phyloP scores from a whole-genome alignment of 352 stramenopile species.

The Lagenidium sp. region DNA sequence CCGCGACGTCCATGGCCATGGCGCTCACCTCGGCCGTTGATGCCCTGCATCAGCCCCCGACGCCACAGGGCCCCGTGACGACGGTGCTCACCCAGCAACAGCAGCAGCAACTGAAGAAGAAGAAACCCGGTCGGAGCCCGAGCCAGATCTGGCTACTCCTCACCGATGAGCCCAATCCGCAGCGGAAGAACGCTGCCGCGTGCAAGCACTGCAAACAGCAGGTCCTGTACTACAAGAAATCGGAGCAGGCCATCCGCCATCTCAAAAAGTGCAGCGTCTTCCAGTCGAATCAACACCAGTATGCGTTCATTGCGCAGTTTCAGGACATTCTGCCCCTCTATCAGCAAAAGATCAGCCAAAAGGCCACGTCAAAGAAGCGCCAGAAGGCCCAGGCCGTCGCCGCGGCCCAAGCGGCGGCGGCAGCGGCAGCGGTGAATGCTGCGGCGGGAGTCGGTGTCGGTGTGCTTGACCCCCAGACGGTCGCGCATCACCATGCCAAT shows the following conservation, averaged over 20 bases:
- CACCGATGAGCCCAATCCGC: slow-evolving; percentile 71
- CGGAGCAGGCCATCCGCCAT: slow-evolving; percentile 75
- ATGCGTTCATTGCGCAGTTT: slow-evolving; percentile 70
- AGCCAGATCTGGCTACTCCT: slow-evolving; percentile 71
- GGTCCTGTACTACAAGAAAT: slow-evolving; percentile 85
- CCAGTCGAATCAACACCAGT: slow-evolving; percentile 78
- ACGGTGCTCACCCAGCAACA: not conserved
- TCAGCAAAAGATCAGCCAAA: slow-evolving; percentile 75
- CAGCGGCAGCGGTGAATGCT: slow-evolving; percentile 9
- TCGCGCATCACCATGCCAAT: slow-evolving; percentile 38
- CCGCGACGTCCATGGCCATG: not conserved
- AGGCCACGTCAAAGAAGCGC: slow-evolving; percentile 53
- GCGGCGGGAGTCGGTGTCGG: slow-evolving; percentile 5
- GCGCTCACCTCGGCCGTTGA: not conserved
- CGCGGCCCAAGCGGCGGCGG: slow-evolving; percentile 2
- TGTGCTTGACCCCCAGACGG: slow-evolving; percentile 12
- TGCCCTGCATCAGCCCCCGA: not conserved
- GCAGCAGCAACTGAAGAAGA: slow-evolving; percentile 54
- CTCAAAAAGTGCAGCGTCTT: slow-evolving; percentile 75
- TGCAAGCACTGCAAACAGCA: slow-evolving; percentile 85
- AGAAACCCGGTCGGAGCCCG: slow-evolving; percentile 26
- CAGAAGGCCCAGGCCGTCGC: slow-evolving; percentile 22
- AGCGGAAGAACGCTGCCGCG: slow-evolving; percentile 59
- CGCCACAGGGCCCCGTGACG: too few relatives aligned
- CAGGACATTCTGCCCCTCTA: slow-evolving; percentile 74